Evolutionary conservation across 129 eudicot genomes (phyloP), one percentile per base, ranked within the genome.

Genomic region (Saussurea involucrata): DNA sequence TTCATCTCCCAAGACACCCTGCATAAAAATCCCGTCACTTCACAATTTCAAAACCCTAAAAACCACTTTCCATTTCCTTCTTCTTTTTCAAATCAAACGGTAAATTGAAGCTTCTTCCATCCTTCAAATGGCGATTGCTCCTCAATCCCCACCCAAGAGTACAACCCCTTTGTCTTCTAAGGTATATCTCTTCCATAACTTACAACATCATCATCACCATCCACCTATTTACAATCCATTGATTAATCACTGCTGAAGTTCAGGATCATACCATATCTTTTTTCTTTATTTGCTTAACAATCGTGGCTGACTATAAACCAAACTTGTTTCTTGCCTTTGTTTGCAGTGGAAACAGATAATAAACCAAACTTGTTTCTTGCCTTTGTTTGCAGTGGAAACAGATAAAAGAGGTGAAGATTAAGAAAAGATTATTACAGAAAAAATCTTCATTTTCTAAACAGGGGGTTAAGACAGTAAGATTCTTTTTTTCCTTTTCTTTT

Each of bases 341-440:
- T 46, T 77, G 78, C 32, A 78, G 34, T 44, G 71, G 20, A 72
- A 37, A 24, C 72, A 83, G 84, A 63, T 69, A 5, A 82, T n/a
- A n/a, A n/a, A n/a, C n/a, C n/a, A n/a, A n/a, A n/a, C 36, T 12
- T 68, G 10, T 74, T 74, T 69, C 1, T 75, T 37, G 66, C 24
- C 40, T 66, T 10, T 60, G 17, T 58, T 46, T 77, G 78, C 32
- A 78, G 34, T 44, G 71, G 20, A 72, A 37, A 24, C 72, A 83
- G 84, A 63, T 69, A 5, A 82, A 79, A 82, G 66, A 76, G 25
- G 17, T 55, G 80, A 82, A 71, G 72, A 63, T 74, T n/a, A 76
- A 76, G 82, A 83, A 83, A 28, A 76, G 24, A 33, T 20, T 76
- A 4, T 4, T 72, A n/a, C 78, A 78, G 77, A 66, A 67, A 17